Evolutionary conservation across 371 early-diverging fungal genomes (phyloP).

Genomic region (Rhizopus delemar): DNA sequence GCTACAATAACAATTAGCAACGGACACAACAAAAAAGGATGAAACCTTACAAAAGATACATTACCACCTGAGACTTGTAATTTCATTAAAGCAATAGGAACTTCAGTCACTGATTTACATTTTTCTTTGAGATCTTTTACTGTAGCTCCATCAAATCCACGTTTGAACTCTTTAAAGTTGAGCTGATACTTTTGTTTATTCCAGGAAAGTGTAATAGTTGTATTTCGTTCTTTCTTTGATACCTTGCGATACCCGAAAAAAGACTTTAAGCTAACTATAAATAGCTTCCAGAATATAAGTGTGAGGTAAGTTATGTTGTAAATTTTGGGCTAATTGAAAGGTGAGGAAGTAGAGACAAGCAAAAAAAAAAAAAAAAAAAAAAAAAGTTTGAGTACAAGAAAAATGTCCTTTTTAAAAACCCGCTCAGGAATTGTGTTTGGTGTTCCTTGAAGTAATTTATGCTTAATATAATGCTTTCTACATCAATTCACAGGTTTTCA

Average conservation of each 20-base stretch:
- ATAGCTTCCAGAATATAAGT: conserved; percentile 29
- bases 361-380: neutral
- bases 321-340: conserved; percentile 10
- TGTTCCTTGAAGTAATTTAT: too few relatives aligned
- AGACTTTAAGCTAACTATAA: conserved; percentile 33
- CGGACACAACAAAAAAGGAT: too few relatives aligned
- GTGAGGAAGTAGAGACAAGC: neutral
- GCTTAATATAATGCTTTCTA: too few relatives aligned
- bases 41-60: too few relatives aligned
- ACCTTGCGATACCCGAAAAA: conserved; percentile 42
- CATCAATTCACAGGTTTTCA: too few relatives aligned
- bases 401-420: neutral
- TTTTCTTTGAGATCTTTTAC: conserved; percentile 45
- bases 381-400: neutral
- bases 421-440: neutral
- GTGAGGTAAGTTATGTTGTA: conserved; percentile 18
- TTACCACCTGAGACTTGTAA: conserved; percentile 51
- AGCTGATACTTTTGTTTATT: conserved; percentile 31
- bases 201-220: conserved; percentile 41
- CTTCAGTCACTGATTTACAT: conserved; percentile 42
- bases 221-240: conserved; percentile 36
- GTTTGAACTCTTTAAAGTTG: conserved; percentile 37
- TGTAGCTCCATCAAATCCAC: conserved; percentile 40
- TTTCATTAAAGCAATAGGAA: conserved; percentile 51
- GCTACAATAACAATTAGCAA: conserved; percentile 27